A percentile compares a stretch with the other conserved stretches of the same genome.
These are phyloP conservation scores for Geranomyces variabilis DNA, from an alignment of 192 early-diverging fungal species.

Conservation along the genomic window DNA sequence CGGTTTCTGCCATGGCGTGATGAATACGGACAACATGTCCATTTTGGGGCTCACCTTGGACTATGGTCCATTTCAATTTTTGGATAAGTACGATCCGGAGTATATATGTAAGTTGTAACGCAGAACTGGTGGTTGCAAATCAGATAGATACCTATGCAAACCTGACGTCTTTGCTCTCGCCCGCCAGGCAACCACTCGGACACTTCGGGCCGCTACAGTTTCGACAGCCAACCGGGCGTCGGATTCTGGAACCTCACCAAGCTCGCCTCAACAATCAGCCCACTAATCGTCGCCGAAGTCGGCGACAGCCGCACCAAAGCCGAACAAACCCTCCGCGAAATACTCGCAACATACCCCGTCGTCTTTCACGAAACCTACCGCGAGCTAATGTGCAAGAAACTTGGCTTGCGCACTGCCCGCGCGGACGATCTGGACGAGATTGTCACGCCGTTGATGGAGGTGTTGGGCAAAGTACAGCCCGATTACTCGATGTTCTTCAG, in stretches of 20 bases:
- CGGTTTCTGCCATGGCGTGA: slow-evolving; percentile 81
- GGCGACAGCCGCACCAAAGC: slow-evolving; percentile 46
- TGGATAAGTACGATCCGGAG: slow-evolving; percentile 74
- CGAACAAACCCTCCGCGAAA: slow-evolving; percentile 30
- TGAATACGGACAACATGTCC: slow-evolving; percentile 93
- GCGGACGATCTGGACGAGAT: slow-evolving; percentile 57
- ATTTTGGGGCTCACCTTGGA: slow-evolving; percentile 79
- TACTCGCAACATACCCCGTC: slow-evolving; percentile 57
- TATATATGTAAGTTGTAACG: slow-evolving; percentile 81
- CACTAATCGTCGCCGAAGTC: slow-evolving; percentile 65
- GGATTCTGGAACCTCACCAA: slow-evolving; percentile 79
- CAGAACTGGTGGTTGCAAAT: too few species aligned
- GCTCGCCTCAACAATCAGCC: slow-evolving; percentile 68
- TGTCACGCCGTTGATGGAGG: slow-evolving; percentile 70
- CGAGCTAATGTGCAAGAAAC: slow-evolving; percentile 63
- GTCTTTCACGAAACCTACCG: slow-evolving; percentile 55
- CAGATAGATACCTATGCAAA: not conserved
- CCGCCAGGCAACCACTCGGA: slow-evolving; percentile 57
- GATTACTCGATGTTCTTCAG: slow-evolving; percentile 82
- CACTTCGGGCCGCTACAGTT: slow-evolving; percentile 71
- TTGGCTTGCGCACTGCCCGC: slow-evolving; percentile 35
- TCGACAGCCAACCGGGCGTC: slow-evolving; percentile 76
- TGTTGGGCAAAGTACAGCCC: slow-evolving; percentile 61
- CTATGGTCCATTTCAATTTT: slow-evolving; percentile 80
- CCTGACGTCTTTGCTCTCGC: not conserved